phyloP scores from a whole-genome alignment of 2,329 filamentous ascomycete species.

The Proliferodiscus dingleyae region DNA sequence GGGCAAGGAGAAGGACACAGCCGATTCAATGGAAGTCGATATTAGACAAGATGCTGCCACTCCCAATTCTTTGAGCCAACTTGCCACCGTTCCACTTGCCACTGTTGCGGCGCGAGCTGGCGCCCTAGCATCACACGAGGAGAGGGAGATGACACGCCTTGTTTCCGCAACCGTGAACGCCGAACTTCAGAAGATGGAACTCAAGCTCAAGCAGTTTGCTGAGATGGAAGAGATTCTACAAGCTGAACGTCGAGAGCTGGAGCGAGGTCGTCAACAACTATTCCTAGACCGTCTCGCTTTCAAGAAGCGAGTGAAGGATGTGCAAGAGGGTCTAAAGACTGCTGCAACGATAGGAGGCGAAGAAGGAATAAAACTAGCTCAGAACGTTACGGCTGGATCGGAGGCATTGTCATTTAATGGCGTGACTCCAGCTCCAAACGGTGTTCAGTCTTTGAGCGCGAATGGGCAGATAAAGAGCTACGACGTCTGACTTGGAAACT shows the following conservation, averaged over 20 bases:
- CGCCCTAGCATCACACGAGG: slow-evolving; percentile 89
- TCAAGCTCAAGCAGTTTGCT: slow-evolving; percentile 93
- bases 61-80: slow-evolving; percentile 40
- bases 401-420: slow-evolving; percentile 51
- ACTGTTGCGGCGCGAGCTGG: slow-evolving; percentile 80
- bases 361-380: slow-evolving; percentile 32
- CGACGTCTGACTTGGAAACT: slow-evolving; percentile 32
- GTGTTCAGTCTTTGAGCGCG: slow-evolving; percentile 50
- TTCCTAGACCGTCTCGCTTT: slow-evolving; percentile 90
- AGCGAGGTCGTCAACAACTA: slow-evolving; percentile 85
- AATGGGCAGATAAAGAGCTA: slow-evolving; percentile 48
- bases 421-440: slow-evolving; percentile 35
- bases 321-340: slow-evolving; percentile 68
- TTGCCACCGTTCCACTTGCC: slow-evolving; percentile 78
- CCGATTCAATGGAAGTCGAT: slow-evolving; percentile 62
- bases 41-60: slow-evolving; percentile 47
- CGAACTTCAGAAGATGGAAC: slow-evolving; percentile 89
- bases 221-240: slow-evolving; percentile 92
- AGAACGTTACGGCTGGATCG: slow-evolving; percentile 28
- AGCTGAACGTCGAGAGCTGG: slow-evolving; percentile 86
- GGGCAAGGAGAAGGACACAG: slow-evolving; percentile 49
- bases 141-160: slow-evolving; percentile 91
- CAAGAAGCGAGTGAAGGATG: slow-evolving; percentile 78
- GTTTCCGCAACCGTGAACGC: slow-evolving; percentile 90
- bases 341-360: slow-evolving; percentile 36